phyloP scores from a whole-genome alignment of 23 red algal genomes.

The Gracilaria vermiculophylla region DNA sequence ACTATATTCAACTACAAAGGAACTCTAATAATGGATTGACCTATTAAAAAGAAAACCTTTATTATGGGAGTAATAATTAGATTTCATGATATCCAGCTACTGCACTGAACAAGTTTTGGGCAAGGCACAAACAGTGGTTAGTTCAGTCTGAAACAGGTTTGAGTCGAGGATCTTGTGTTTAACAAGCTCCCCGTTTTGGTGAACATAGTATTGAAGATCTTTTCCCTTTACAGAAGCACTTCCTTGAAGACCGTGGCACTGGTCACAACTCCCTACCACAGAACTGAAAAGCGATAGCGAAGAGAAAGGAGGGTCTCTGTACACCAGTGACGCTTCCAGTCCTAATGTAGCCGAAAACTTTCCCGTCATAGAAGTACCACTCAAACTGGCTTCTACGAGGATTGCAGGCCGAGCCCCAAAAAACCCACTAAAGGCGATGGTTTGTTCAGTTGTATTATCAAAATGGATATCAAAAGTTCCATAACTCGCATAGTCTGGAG shows the following conservation, averaged over 20 bases:
- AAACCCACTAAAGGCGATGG: background rate
- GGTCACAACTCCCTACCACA: background rate
- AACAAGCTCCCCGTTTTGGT: background rate
- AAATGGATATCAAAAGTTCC: conserved; percentile 19
- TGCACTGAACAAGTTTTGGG: background rate
- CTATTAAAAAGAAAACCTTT: too few relatives aligned
- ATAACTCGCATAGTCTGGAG: background rate
- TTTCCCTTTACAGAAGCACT: background rate
- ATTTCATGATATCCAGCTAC: too few relatives aligned
- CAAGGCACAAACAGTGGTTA: background rate
- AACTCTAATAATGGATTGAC: too few relatives aligned
- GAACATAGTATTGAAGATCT: background rate
- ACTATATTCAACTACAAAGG: too few relatives aligned
- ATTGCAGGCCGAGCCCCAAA: background rate
- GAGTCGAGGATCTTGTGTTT: background rate
- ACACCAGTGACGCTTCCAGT: background rate
- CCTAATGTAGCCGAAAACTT: background rate
- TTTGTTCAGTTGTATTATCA: background rate
- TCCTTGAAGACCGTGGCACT: conserved; percentile 9
- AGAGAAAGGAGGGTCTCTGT: background rate
- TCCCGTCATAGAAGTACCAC: background rate
- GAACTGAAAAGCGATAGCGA: background rate
- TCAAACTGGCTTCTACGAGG: background rate
- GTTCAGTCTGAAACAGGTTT: background rate
- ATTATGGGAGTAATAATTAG: too few relatives aligned